Evolutionary conservation across 2,329 filamentous ascomycete genomes (phyloP).

Genomic region (Botryotinia globosa): DNA sequence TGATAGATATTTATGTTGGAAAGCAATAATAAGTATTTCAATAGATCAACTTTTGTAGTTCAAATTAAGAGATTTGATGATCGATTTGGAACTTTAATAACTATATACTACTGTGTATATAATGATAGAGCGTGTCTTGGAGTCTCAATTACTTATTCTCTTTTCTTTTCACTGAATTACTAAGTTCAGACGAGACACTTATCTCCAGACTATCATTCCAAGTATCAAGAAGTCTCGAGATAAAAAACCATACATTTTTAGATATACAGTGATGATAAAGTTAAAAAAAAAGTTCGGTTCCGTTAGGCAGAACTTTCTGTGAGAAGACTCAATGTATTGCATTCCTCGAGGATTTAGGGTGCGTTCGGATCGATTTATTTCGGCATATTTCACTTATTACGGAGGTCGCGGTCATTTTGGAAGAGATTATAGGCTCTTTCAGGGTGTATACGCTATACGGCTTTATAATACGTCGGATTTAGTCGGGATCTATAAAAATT

Average conservation of each 20-base stretch:
- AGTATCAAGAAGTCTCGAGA: not conserved
- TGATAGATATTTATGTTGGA: not conserved
- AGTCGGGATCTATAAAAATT: too few species aligned
- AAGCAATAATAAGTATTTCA: not conserved
- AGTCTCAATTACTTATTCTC: not conserved
- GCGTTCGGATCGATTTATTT: too few species aligned
- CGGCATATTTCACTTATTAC: too few species aligned
- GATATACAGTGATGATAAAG: not conserved
- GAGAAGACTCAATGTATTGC: not conserved
- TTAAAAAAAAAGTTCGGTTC: not conserved
- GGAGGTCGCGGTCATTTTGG: too few species aligned
- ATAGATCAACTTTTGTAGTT: not conserved
- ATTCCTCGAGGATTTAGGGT: not conserved
- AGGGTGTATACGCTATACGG: too few species aligned
- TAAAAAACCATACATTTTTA: not conserved
- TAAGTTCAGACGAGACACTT: not conserved
- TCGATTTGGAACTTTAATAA: not conserved
- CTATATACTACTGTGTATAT: not conserved
- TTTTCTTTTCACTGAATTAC: not conserved
- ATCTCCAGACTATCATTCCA: not conserved
- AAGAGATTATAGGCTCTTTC: too few species aligned
- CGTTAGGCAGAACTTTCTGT: not conserved
- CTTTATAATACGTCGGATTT: too few species aligned
- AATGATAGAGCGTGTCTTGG: not conserved
- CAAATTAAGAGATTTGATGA: not conserved